Conservation (phyloP, 768 basidiomycete genomes). For the Lepiota brunneoincarnata region DNA sequence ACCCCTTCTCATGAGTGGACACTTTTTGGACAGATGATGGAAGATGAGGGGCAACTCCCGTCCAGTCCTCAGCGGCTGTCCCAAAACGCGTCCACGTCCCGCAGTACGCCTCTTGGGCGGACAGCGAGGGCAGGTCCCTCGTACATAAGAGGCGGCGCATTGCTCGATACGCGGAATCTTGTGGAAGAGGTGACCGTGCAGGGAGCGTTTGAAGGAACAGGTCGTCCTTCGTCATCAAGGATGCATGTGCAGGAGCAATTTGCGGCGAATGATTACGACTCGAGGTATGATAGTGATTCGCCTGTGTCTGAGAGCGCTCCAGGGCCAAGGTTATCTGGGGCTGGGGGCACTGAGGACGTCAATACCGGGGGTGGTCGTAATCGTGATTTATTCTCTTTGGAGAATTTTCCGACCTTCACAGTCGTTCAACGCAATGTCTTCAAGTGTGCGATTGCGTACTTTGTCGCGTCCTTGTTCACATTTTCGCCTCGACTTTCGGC, state of each 20-base stretch:
- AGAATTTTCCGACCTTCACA: constrained; percentile 36
- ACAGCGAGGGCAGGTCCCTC: neutral
- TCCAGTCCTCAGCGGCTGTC: constrained; percentile 11
- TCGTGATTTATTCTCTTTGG: constrained; percentile 5
- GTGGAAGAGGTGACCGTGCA: neutral
- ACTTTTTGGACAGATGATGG: constrained; percentile 70
- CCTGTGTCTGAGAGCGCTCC: constrained; percentile 1
- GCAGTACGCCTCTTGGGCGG: neutral
- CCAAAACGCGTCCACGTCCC: neutral
- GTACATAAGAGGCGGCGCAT: neutral
- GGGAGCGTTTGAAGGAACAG: neutral
- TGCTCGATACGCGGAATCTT: neutral
- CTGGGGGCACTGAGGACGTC: neutral
- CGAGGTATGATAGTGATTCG: constrained; percentile 6
- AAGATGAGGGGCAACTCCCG: constrained; percentile 52
- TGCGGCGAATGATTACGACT: constrained; percentile 5
- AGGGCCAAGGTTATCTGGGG: neutral
- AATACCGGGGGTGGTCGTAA: neutral
- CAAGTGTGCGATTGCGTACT: constrained; percentile 91
- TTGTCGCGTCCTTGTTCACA: constrained; percentile 89
- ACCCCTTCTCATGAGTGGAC: constrained; percentile 50
- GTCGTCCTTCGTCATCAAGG: neutral
- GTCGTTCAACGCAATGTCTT: constrained; percentile 68
- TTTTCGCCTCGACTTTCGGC: constrained; percentile 75
- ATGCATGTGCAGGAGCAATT: neutral